Percentiles rank a stretch among this genome's conserved stretches.
Evolutionary conservation across 2,329 filamentous ascomycete genomes (phyloP).

Genomic region (Teratosphaeria viscida): DNA sequence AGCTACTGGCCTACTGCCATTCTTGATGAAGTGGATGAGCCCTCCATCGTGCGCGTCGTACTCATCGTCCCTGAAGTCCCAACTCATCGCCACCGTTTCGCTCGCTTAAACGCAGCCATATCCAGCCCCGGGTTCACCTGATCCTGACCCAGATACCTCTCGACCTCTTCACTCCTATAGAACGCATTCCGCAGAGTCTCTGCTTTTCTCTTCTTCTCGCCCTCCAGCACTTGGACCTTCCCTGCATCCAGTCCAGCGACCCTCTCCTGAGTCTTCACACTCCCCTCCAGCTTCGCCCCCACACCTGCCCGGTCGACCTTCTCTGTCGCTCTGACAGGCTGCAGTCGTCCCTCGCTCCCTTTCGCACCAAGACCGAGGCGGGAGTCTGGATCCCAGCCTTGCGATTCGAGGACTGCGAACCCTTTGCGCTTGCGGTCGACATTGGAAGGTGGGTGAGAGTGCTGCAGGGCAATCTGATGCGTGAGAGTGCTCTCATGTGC

Average conservation of each 20-base stretch:
- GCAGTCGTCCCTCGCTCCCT: constrained; percentile 55
- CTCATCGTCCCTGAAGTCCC: neutral
- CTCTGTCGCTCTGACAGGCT: constrained; percentile 59
- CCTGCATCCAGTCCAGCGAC: constrained; percentile 55
- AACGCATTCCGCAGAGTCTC: constrained; percentile 55
- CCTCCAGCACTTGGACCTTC: constrained; percentile 51
- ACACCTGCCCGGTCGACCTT: constrained; percentile 71
- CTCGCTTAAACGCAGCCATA: constrained; percentile 5
- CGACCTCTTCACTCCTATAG: constrained; percentile 63
- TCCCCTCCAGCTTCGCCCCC: constrained; percentile 38
- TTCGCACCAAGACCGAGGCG: constrained; percentile 59
- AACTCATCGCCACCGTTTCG: constrained; percentile 2
- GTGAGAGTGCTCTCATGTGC: constrained; percentile 53
- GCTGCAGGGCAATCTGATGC: constrained; percentile 59
- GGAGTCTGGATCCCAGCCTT: constrained; percentile 67
- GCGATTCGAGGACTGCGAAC: constrained; percentile 51
- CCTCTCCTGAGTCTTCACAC: constrained; percentile 34
- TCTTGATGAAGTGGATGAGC: neutral
- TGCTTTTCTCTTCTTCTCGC: constrained; percentile 41
- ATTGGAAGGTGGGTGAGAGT: constrained; percentile 62
- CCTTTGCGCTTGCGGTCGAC: constrained; percentile 62
- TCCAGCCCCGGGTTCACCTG: constrained; percentile 1
- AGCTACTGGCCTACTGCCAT: too few species aligned
- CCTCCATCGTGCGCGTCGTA: neutral
- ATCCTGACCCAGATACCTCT: constrained; percentile 54